Evolutionary conservation across 1,284 basidiomycete genomes (phyloP), one percentile per base, ranked within the genome.

Genomic region (Polyporus tsugae): DNA sequence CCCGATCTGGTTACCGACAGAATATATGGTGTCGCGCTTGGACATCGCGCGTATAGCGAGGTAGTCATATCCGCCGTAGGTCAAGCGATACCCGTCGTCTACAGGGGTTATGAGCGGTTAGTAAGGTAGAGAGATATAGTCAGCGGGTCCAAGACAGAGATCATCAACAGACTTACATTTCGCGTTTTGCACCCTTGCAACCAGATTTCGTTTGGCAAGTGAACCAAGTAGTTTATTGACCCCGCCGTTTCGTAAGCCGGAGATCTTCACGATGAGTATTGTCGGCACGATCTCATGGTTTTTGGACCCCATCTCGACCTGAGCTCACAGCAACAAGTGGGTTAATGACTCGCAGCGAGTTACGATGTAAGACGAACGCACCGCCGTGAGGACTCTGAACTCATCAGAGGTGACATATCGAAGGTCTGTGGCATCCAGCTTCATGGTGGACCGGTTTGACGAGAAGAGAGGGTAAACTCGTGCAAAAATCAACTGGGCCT

Each of bases 301-400:
- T 83, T 98, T 98, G 5, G 95, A 98, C 42, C 97, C 98, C 87
- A 98, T 96, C 83, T 99, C 97, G 52, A 94, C 93, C 95, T 97
- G 78, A 44, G 65, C 1, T 38, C 55, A 5, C 22, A 39, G 33
- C 29, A n/a, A 5, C 60, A 66, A 65, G 49, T n/a, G 7, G 15
- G 36, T 68, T 6, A 6, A 22, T 13, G 13, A 15, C 17, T n/a
- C 13, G 22, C 5, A 2, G 13, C 6, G 0, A 25, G 38, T 25
- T 2, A 15, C 35, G 52, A 57, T 46, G 52, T 41, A 49, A 81
- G 57, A 42, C 46, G 35, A 57, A 81, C 89, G 64, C 77, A 98
- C 96, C 60, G 97, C 95, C 33, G 95, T 96, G 42, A 99, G 85
- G 15, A 99, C 96, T 63, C 97, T 86, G 81, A 99, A 99, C 79